Percentiles rank a stretch among this genome's conserved stretches.
Evolutionary conservation across 2,329 filamentous ascomycete genomes (phyloP).

Genomic region (Pyricularia grisea): DNA sequence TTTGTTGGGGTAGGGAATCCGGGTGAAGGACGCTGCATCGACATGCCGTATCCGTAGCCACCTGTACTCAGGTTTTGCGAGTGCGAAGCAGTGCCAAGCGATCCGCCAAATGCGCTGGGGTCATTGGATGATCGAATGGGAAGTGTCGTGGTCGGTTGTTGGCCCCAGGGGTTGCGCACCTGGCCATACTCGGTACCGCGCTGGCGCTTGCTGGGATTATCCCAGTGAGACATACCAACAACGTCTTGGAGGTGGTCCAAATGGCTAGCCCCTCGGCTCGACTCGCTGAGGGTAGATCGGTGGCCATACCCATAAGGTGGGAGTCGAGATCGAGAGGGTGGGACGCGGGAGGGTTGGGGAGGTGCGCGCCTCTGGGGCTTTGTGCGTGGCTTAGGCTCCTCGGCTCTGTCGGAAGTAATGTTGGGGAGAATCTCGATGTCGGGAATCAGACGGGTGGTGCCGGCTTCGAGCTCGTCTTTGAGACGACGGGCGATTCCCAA

Average conservation of each 20-base stretch:
- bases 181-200: background rate
- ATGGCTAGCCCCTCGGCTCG: conserved; percentile 12
- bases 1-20: background rate
- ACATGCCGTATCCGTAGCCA: background rate
- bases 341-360: background rate
- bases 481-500: conserved; percentile 36
- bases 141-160: background rate
- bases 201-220: conserved; percentile 1
- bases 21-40: background rate
- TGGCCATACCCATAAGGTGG: conserved; percentile 3
- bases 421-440: conserved; percentile 52
- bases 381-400: conserved; percentile 14
- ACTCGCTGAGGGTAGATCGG: conserved; percentile 11
- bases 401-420: conserved; percentile 29
- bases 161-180: background rate
- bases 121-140: background rate
- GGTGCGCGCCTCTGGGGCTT: conserved; percentile 16
- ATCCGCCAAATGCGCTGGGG: background rate
- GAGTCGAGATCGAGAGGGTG: background rate
- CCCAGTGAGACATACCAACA: conserved; percentile 1
- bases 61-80: background rate
- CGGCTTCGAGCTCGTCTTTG: conserved; percentile 31
- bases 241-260: background rate
- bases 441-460: conserved; percentile 35
- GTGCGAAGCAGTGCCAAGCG: background rate